Conservation (phyloP, 2,329 filamentous ascomycete species). For the Aspergillus luchuensis region DNA sequence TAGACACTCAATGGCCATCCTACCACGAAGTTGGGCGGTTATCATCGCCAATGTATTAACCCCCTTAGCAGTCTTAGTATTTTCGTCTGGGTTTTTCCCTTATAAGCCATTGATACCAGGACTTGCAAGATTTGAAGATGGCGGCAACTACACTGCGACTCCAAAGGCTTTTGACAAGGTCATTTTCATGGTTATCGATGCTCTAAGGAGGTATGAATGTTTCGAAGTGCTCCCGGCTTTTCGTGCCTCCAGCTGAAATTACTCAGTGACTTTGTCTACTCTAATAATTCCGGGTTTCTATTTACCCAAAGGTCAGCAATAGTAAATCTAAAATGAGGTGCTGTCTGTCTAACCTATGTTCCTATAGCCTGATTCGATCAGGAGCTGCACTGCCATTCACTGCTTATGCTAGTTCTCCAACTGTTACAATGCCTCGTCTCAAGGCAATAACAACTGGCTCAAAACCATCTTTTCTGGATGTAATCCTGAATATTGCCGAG, state of each 20-base stretch:
- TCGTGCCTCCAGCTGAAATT: constrained; percentile 21
- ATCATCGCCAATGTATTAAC: constrained; percentile 74
- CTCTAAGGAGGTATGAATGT: constrained; percentile 71
- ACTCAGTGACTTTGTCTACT: constrained; percentile 87
- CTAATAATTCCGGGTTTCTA: constrained; percentile 73
- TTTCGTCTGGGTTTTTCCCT: constrained; percentile 92
- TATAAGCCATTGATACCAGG: constrained; percentile 94
- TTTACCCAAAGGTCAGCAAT: constrained; percentile 77
- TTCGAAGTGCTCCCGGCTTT: background rate
- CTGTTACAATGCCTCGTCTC: constrained; percentile 95
- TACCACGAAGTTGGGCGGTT: constrained; percentile 47
- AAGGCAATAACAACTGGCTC: constrained; percentile 98
- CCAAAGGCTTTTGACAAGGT: constrained; percentile 80
- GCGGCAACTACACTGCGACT: constrained; percentile 57
- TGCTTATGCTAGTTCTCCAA: constrained; percentile 92
- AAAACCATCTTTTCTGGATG: constrained; percentile 95
- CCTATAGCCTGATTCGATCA: constrained; percentile 72
- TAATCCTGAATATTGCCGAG: constrained; percentile 95
- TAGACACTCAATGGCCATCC: constrained; percentile 21
- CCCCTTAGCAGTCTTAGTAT: constrained; percentile 71
- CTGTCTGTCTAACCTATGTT: constrained; percentile 11
- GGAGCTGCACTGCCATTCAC: constrained; percentile 90
- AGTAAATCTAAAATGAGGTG: background rate
- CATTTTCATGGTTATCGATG: constrained; percentile 97
- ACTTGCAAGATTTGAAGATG: constrained; percentile 65